Base-by-base conservation (phyloP, 371 early-diverging fungal species). In the Blakeslea trispora region DNA sequence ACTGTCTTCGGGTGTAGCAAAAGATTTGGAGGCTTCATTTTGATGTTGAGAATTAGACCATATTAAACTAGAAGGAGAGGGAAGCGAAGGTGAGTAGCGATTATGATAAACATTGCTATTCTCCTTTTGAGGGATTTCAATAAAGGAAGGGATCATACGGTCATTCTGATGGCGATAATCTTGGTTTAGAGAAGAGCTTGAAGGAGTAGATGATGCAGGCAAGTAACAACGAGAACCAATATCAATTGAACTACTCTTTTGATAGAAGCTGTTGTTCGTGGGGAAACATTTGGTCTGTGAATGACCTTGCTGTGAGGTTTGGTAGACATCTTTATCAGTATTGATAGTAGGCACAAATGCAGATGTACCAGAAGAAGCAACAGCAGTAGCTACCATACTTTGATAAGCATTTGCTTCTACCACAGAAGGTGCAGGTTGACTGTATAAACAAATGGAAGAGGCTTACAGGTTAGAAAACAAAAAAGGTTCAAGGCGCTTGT, bases 41-140 rank as follows among this genome's bases (percentile, higher is more conserved):
- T 44, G 13, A 35, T 37, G 39, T 6, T 14, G 3, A 15, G 15
- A 14, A 14, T 41, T 37, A 3, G 50, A 32, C 52, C 52, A 52
- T 13, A 52, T 52, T 19, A 52, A 31, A 18, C 52, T 52, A 6
- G 52, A 41, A 42, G 52, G 52, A 31, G 52, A 52, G n/a, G 52
- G 52, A 52, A 52, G 52, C 4, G 52, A 52, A 24, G 43, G 43
- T 24, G 42, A 24, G 43, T 52, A 37, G 37, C 37, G 37, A 37
- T 37, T 3, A 37, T 37, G 14, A 37, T 37, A 37, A 37, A 11
- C 10, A 32, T 32, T 32, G 32, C 32, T 37, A 1, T 6, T 37
- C 37, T 37, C 37, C 14, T 37, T 37, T 37, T 37, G 37, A 37
- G 37, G 37, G 37, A 37, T 37, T 14, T 37, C 37, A 10, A 37